phyloP scores from a whole-genome alignment of 2,329 filamentous ascomycete genomes.

The Botrytis medusae region DNA sequence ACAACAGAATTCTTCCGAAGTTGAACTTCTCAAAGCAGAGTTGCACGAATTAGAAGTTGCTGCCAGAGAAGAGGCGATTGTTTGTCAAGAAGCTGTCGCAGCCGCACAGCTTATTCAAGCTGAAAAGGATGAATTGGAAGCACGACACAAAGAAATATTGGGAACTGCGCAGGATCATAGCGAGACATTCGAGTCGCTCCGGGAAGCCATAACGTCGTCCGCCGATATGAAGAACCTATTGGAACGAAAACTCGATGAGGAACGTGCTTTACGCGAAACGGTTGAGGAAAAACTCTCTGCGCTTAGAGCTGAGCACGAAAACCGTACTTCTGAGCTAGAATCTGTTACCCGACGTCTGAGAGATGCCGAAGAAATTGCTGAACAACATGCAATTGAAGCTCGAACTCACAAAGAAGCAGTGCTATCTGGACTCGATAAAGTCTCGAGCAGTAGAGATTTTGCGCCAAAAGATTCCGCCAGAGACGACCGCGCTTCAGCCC shows the following conservation, averaged over 20 bases:
- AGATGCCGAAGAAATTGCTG: constrained; percentile 84
- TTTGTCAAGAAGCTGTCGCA: constrained; percentile 72
- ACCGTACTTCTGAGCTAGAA: constrained; percentile 74
- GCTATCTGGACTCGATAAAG: constrained; percentile 76
- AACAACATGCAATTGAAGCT: constrained; percentile 85
- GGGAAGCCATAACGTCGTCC: constrained; percentile 76
- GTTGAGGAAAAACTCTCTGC: constrained; percentile 74
- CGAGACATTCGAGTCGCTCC: constrained; percentile 70
- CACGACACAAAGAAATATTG: constrained; percentile 65
- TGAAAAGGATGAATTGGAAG: constrained; percentile 78
- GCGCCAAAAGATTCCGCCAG: constrained; percentile 50
- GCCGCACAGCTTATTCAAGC: constrained; percentile 72
- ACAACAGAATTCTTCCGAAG: constrained; percentile 78
- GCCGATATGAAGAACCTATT: constrained; percentile 73
- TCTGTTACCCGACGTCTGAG: constrained; percentile 69
- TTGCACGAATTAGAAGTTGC: constrained; percentile 77
- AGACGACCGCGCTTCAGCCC: constrained; percentile 65
- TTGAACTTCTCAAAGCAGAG: constrained; percentile 82
- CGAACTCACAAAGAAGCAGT: constrained; percentile 81
- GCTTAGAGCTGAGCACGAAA: constrained; percentile 80
- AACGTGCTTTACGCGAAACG: constrained; percentile 72
- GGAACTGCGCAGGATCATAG: constrained; percentile 68
- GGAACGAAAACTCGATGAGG: constrained; percentile 80
- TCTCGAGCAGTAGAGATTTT: constrained; percentile 54
- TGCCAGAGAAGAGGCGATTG: constrained; percentile 77